Evolutionary conservation across 805 yeast genomes (phyloP), one percentile per base, ranked within the genome.

Genomic region (Priceomyces castillae): DNA sequence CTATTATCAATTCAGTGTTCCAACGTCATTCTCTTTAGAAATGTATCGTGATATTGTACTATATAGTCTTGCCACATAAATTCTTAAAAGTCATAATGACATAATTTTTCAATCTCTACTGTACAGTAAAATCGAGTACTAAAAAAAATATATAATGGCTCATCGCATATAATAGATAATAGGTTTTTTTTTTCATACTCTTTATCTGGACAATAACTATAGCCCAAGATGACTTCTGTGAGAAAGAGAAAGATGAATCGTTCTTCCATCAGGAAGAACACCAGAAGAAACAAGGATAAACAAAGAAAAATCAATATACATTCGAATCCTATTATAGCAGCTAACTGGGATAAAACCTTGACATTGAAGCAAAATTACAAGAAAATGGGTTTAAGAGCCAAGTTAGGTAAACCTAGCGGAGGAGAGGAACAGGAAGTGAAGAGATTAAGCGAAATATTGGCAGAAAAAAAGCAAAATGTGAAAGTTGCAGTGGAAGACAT

Each of bases 281-380:
- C 94, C 23, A 77, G 94, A 62, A 75, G 82, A 51, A 62, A 61
- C 39, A 88, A 88, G 60, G 90, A 86, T 57, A 81, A 77, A 55
- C 83, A 81, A 53, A 77, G 85, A 59, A 75, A 82, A 52, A 69
- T 83, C 46, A 81, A 81, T 47, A 79, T 86, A 25, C 74, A 74
- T 38, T 74, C 86, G 0, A 88, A 89, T 58, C 86, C 95, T 1
- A 78, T 94, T 49, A 86, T 94, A 49, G 95, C 89, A 3, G 86
- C 81, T 26, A 78, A 90, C 62, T 94, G 99, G 99, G 96, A 94
- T 65, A 77, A 81, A 46, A 76, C 78, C 10, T 72, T 84, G 44
- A 90, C 98, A 0, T 68, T 90, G 47, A 75, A 81, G 41, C 98
- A 94, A 61, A 94, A 94, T 63, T 92, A 94, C 67, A 82, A 83